Evolutionary conservation across 2,329 filamentous ascomycete species (phyloP).

Genomic region (Nemania serpens): DNA sequence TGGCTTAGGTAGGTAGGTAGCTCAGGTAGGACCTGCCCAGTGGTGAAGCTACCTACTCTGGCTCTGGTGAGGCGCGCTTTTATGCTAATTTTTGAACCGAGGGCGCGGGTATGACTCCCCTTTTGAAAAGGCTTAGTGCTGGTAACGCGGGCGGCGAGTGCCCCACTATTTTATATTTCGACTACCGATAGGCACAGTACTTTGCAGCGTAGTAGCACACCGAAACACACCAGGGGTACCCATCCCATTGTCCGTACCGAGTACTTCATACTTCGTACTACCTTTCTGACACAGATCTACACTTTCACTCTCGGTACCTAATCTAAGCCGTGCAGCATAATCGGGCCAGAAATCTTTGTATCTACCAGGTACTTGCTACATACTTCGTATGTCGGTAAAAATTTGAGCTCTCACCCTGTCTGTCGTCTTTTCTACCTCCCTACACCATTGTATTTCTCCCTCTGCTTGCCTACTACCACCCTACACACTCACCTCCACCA

Average conservation of each 20-base stretch:
- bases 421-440: too few species aligned
- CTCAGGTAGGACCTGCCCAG: background rate
- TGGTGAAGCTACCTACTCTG: slow-evolving; percentile 27
- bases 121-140: slow-evolving; percentile 28
- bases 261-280: background rate
- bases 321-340: background rate
- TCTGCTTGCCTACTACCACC: background rate
- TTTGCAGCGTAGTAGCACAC: slow-evolving; percentile 16
- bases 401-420: too few species aligned
- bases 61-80: slow-evolving; percentile 22
- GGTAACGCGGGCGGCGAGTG: slow-evolving; percentile 35
- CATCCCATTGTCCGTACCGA: background rate
- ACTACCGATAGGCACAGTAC: background rate
- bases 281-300: too few species aligned
- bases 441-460: too few species aligned
- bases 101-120: slow-evolving; percentile 17
- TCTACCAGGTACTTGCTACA: too few species aligned
- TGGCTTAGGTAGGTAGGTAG: background rate
- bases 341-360: too few species aligned
- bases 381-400: too few species aligned
- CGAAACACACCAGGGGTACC: slow-evolving; percentile 35
- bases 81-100: slow-evolving; percentile 20
- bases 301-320: background rate
- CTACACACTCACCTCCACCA: slow-evolving; percentile 9
- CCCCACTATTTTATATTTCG: slow-evolving; percentile 40